Evolutionary conservation across 257 asterid species (phyloP), one percentile per base, ranked within the genome.

Genomic region (Cruciata laevipes): DNA sequence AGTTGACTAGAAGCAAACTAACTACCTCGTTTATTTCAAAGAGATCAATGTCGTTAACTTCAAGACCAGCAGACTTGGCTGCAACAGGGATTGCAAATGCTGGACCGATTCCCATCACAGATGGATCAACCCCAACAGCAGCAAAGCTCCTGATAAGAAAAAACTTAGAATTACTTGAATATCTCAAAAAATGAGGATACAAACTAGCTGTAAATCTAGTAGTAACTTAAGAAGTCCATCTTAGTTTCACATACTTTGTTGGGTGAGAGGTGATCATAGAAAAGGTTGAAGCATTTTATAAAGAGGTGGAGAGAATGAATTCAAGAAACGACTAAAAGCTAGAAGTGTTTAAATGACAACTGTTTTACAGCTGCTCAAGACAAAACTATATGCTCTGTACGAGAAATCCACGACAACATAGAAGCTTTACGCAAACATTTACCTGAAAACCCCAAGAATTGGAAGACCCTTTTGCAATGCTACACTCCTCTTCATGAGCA

Each of bases 61-160:
- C 72, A 60, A 92, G 96, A 65, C 96, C 92, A 63, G 98, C 98
- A 73, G 95, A 81, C 77, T 92, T 89, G 57, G 82, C 89, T 13
- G 98, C 97, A 57, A 92, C 93, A 27, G 98, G 98, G 75, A 92
- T 92, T 65, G 98, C 96, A 63, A 86, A 86, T 21, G 97, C 96
- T 7, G 98, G 98, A 37, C 98, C 98, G 10, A 92, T 79, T 44
- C 98, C 98, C 96, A 87, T 92, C 38, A 92, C 91, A n/a, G 91
- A 90, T 56, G 98, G 98, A 61, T 89, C 98, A 79, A 92, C 98
- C 24, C 98, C 98, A 56, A 85, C 87, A 61, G 86, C 96, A 71
- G 95, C 86, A 75, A 92, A 89, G 75, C 98, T 84, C 91, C 98
- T 91, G 71, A 76, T 11, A 40, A 56, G 66, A 63, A 72, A 33